phyloP scores from a whole-genome alignment of 208 protist species.

The Leishmania aethiopica region DNA sequence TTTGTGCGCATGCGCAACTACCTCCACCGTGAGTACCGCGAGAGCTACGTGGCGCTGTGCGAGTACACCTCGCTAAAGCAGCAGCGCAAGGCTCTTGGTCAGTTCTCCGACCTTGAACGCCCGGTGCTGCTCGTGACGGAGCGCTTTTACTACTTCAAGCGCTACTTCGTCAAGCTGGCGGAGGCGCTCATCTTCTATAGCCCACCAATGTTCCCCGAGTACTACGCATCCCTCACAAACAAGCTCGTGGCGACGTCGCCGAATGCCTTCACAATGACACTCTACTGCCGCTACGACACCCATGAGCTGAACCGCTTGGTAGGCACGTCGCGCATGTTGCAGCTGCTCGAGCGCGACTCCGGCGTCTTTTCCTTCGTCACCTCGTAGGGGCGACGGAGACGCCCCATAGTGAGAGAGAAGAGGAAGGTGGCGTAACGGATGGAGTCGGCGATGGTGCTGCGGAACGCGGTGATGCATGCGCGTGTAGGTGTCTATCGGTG shows the following conservation, averaged over 20 bases:
- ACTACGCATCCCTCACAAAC: constrained; percentile 95
- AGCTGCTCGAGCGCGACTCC: constrained; percentile 77
- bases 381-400: constrained; percentile 23
- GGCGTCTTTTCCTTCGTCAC: constrained; percentile 86
- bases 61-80: constrained; percentile 93
- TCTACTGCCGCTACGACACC: constrained; percentile 94
- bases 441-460: neutral
- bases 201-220: constrained; percentile 90
- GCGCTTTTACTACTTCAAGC: constrained; percentile 97
- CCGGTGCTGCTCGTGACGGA: constrained; percentile 95
- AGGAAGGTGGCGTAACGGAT: neutral
- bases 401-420: neutral
- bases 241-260: constrained; percentile 63
- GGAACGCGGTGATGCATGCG: neutral
- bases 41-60: constrained; percentile 83
- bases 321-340: constrained; percentile 77
- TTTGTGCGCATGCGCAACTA: constrained; percentile 96
- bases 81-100: constrained; percentile 77
- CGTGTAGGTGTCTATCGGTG: neutral
- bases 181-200: constrained; percentile 96
- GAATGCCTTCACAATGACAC: constrained; percentile 82
- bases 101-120: constrained; percentile 86
- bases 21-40: constrained; percentile 91
- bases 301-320: constrained; percentile 92
- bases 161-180: constrained; percentile 93